Evolutionary conservation across 202 grass and related monocot genomes (phyloP), one percentile per base, ranked within the genome.

Genomic region (Bolboschoenoplectus hybrid): DNA sequence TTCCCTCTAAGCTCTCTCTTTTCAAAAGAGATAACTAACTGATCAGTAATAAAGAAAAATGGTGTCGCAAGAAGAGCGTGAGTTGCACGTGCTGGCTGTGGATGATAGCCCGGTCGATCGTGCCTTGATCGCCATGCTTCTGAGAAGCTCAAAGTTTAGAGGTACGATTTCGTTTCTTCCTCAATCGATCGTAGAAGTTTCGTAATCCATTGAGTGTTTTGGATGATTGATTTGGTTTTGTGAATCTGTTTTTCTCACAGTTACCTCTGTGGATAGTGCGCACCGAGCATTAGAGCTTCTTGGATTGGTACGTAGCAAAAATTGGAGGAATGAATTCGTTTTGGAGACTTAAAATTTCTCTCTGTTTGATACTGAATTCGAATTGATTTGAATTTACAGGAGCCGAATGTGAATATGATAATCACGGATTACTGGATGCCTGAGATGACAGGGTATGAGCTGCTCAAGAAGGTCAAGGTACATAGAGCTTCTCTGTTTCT

Each of bases 341-440:
- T 0, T 80, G 39, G 67, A 77, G 63, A 45, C 14, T 64, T 11
- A 62, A 8, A 20, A 17, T 2, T 43, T 26, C 43, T 49, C 67
- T 68, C 0, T 34, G 13, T 26, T 17, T 71, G 17, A 39, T 71
- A 41, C 44, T 84, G 5, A 53, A 63, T 1, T 76, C 10, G 11
- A 35, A 52, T 50, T 67, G 7, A 50, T 83, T 20, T 72, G 35
- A 19, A 36, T 51, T 82, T 45, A 16, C 84, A 92, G n/a, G 88
- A 94, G 1, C 88, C 90, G 1, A 83, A 92, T 85, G 87, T 97
- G 5, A 92, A 90, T 87, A 97, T 97, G 92, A 97, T 97, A 89
- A 90, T 97, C 52, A 97, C 92, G 13, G 94, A 97, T 87, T 97
- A 97, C 72, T 92, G 89, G 94, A 97, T 97, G 94, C 94, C 94